Conservation (phyloP, 305 asterid genomes). For the Stenogyne calaminthoides region DNA sequence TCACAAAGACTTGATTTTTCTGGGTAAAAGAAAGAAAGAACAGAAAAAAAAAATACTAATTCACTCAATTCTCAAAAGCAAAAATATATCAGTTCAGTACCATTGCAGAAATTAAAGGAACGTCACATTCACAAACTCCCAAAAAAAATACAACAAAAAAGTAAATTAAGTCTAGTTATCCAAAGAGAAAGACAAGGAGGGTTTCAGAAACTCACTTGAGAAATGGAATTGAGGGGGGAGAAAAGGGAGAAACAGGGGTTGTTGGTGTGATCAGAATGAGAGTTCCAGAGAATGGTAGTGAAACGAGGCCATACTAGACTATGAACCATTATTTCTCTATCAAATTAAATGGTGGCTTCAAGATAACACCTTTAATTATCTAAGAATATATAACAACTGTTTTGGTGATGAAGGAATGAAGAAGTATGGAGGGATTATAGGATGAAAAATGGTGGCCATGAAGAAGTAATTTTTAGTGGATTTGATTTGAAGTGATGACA, state of each 20-base stretch:
- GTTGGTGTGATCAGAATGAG: constrained; percentile 29
- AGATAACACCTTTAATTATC: not conserved
- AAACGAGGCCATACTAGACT: constrained; percentile 36
- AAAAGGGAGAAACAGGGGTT: constrained; percentile 25
- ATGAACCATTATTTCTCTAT: constrained; percentile 33
- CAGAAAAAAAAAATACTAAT: not conserved
- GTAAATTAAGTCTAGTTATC: not conserved
- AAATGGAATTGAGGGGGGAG: constrained; percentile 21
- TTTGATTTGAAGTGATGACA: constrained; percentile 32
- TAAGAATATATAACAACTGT: not conserved
- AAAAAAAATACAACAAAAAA: not conserved
- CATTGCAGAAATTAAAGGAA: constrained; percentile 16
- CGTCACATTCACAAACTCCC: not conserved
- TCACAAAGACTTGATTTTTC: constrained; percentile 12
- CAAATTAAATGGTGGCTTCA: not conserved
- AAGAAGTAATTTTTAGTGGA: not conserved
- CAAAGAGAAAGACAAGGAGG: not conserved
- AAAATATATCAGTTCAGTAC: not conserved
- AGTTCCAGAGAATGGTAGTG: constrained; percentile 33
- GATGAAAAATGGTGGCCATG: constrained; percentile 25
- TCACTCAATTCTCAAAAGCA: not conserved
- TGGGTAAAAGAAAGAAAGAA: not conserved
- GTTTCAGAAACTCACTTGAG: constrained; percentile 34
- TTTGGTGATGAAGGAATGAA: constrained; percentile 11
- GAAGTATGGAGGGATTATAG: constrained; percentile 2